These are phyloP conservation scores for Rutidosis leptorrhynchoides DNA, from an alignment of 129 eudicot genomes.

Conservation along the genomic window DNA sequence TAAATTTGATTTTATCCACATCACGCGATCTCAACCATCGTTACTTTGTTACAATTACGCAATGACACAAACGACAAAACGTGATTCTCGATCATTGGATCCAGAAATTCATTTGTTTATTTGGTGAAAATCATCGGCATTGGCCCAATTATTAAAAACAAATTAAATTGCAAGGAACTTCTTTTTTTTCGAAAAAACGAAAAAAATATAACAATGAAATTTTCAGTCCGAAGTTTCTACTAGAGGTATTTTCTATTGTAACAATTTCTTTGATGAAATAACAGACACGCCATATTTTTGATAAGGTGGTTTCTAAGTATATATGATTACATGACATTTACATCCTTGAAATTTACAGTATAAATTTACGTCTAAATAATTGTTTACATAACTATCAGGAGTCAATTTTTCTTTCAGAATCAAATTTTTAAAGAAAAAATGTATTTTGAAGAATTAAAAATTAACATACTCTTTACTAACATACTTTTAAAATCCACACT, in stretches of 20 bases:
- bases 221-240: conserved; percentile 9
- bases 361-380: no score
- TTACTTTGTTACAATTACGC: background rate
- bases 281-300: no score
- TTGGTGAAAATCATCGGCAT: background rate
- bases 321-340: no score
- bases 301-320: no score
- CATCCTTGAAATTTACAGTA: no score
- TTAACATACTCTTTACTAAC: no score
- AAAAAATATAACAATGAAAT: background rate
- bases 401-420: no score
- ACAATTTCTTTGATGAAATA: conserved; percentile 9
- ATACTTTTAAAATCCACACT: background rate
- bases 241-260: conserved; percentile 1
- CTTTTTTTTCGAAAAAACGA: background rate
- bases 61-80: conserved; percentile 28
- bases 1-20: background rate
- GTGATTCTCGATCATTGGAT: conserved; percentile 5
- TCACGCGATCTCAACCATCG: background rate
- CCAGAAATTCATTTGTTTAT: conserved; percentile 4
- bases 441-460: no score
- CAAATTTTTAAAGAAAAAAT: no score
- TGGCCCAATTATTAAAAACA: conserved; percentile 1
- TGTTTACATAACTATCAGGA: no score
- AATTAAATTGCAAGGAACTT: conserved; percentile 19